Base-by-base conservation (phyloP, 1,284 basidiomycete species). In the Calocybe gambosa region DNA sequence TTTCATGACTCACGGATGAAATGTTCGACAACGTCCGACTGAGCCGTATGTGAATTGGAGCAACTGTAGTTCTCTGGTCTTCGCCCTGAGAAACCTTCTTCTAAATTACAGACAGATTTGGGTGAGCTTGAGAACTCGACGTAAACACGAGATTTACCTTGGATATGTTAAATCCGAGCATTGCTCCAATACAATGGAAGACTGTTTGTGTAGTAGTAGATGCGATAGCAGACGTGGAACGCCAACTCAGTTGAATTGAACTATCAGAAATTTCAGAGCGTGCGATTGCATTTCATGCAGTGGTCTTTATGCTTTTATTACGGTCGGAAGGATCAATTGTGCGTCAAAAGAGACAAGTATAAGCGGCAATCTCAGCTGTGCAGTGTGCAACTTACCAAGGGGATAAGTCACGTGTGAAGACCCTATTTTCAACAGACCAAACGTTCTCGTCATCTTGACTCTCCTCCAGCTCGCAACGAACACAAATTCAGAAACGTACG, bases 11-110 rank as follows among this genome's bases (percentile, higher is more conserved):
- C 19, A 47, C 46, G n/a, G 28, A 33, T 13, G 41, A 47, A 34
- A 36, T 34, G 25, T 43, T 47, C 12, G 46, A 47, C 10, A 47
- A 13, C 2, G 46, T 20, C 29, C 41, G 35, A 33, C 20, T 31
- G 12, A 47, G 40, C 15, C 36, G 25, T n/a, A 39, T 25, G 23
- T 47, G 33, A 10, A 47, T 18, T 18, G 35, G 46, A 5, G 29
- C 19, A 5, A 39, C 46, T 26, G 26, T 21, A 7, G 36, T 3
- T 29, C 13, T 23, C 7, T 23, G 21, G 21, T 23, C 12, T 12
- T 6, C 15, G 13, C 18, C 29, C 3, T 39, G 18, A 18, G 41
- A 39, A 1, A n/a, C 25, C 15, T 31, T 36, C 20, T 15, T 47
- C 46, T 46, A 25, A 16, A 26, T 37, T 2, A n/a, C 6, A 21